A percentile compares a stretch with the other conserved stretches of the same genome.
phyloP scores from a whole-genome alignment of 768 basidiomycete genomes.

The Lactarius evosmus region DNA sequence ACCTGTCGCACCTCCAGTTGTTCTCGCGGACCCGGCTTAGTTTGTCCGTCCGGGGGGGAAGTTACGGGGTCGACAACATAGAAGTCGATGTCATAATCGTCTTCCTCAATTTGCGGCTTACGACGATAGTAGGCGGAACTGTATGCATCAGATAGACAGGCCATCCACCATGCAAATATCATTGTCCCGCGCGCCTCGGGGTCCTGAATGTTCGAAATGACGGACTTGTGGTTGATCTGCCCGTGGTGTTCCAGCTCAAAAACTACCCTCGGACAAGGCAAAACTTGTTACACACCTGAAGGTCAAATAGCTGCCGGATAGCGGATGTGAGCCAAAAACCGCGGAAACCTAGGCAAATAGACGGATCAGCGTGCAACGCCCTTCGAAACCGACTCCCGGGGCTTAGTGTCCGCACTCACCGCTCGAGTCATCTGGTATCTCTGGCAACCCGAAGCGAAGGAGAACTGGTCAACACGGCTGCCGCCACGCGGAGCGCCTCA shows the following conservation, averaged over 20 bases:
- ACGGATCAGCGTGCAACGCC: constrained; percentile 7
- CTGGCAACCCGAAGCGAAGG: constrained; percentile 37
- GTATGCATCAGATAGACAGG: constrained; percentile 81
- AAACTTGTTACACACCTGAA: constrained; percentile 49
- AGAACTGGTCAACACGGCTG: constrained; percentile 12
- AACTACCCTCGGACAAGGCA: neutral
- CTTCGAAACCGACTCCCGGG: constrained; percentile 18
- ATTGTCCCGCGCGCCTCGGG: constrained; percentile 76
- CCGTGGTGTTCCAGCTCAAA: neutral
- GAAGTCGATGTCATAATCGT: constrained; percentile 88
- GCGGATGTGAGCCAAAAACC: constrained; percentile 81
- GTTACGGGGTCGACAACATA: constrained; percentile 67
- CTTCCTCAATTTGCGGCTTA: constrained; percentile 75
- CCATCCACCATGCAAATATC: constrained; percentile 95
- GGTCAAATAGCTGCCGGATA: constrained; percentile 73
- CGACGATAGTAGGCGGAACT: constrained; percentile 79
- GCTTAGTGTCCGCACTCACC: constrained; percentile 42
- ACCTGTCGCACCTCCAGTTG: constrained; percentile 63
- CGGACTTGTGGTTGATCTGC: constrained; percentile 82
- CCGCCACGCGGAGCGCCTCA: constrained; percentile 2
- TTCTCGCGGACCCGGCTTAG: constrained; percentile 53
- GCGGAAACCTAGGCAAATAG: constrained; percentile 60
- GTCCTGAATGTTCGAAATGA: constrained; percentile 68
- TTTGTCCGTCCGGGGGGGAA: constrained; percentile 40
- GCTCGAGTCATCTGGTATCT: constrained; percentile 67